Conservation (phyloP, 768 basidiomycete genomes). For the Arthromyces matolae region DNA sequence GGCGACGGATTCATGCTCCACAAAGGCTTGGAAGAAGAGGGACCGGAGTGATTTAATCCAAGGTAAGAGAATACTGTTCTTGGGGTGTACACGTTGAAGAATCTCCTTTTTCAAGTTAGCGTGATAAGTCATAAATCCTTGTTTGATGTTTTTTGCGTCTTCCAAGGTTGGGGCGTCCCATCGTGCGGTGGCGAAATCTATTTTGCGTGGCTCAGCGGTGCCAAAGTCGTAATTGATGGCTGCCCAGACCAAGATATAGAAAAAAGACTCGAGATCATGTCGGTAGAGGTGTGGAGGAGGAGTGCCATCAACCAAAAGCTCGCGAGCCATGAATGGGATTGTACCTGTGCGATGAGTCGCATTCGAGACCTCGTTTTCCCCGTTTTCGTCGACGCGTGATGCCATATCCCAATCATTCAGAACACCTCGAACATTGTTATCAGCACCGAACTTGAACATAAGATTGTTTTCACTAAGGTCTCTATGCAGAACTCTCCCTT, state of each 20-base stretch:
- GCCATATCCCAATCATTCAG: conserved; percentile 29
- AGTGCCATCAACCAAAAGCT: conserved; percentile 16
- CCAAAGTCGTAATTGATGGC: conserved; percentile 18
- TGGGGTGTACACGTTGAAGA: background rate
- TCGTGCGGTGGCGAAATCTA: background rate
- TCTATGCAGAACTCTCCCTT: conserved; percentile 25
- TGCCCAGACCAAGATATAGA: too few relatives aligned
- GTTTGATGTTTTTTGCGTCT: background rate
- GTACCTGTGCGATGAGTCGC: conserved; percentile 26
- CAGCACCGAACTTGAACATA: conserved; percentile 18
- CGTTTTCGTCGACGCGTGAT: conserved; percentile 6
- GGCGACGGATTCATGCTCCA: background rate
- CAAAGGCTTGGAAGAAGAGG: background rate
- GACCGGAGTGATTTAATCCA: background rate
- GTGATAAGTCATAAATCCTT: background rate
- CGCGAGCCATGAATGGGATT: conserved; percentile 26
- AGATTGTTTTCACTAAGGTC: conserved; percentile 30
- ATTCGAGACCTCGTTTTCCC: conserved; percentile 1
- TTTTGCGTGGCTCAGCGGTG: background rate
- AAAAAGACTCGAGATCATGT: conserved; percentile 25
- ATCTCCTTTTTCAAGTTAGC: too few relatives aligned
- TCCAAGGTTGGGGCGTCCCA: background rate
- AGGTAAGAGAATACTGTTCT: background rate
- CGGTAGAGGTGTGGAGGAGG: conserved; percentile 13
- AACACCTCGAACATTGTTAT: conserved; percentile 16